Percentiles rank a stretch among this genome's conserved stretches.
Evolutionary conservation across 1,139 yeast genomes (phyloP).

Genomic region (Saccharomyces hybrid): DNA sequence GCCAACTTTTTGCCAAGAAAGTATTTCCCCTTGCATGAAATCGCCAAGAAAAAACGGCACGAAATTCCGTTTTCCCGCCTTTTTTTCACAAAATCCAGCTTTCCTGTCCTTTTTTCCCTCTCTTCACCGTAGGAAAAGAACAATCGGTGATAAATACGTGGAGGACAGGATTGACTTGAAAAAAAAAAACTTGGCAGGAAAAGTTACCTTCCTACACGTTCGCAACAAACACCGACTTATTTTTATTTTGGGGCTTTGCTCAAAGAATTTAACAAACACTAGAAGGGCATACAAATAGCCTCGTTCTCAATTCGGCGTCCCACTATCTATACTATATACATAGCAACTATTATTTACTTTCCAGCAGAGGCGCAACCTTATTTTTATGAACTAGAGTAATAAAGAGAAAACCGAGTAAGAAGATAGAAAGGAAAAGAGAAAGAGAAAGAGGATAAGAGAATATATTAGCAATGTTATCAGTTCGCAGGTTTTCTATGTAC

Average conservation of each 20-base stretch:
- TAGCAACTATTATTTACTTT: not conserved
- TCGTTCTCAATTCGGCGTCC: not conserved
- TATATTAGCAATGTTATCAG: not conserved
- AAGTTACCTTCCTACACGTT: not conserved
- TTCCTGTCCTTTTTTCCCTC: not conserved
- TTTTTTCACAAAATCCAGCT: not conserved
- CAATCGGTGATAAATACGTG: not conserved
- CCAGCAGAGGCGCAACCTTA: not conserved
- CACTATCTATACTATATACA: not conserved
- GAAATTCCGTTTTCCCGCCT: not conserved
- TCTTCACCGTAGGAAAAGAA: not conserved
- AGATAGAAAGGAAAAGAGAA: not conserved
- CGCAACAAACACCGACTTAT: not conserved
- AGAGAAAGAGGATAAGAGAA: not conserved
- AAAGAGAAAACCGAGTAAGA: not conserved
- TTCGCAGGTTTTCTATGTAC: not conserved
- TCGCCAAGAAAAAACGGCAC: not conserved
- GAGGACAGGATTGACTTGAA: not conserved
- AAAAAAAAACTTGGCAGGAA: not conserved
- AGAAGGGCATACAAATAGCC: not conserved
- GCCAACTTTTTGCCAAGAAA: not conserved
- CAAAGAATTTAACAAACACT: not conserved
- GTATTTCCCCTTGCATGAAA: not conserved
- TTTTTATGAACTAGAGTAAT: not conserved
- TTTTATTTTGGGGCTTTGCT: not conserved